Evolutionary conservation across 192 early-diverging fungal genomes (phyloP), one percentile per base, ranked within the genome.

Genomic region (Coemansia sp.): DNA sequence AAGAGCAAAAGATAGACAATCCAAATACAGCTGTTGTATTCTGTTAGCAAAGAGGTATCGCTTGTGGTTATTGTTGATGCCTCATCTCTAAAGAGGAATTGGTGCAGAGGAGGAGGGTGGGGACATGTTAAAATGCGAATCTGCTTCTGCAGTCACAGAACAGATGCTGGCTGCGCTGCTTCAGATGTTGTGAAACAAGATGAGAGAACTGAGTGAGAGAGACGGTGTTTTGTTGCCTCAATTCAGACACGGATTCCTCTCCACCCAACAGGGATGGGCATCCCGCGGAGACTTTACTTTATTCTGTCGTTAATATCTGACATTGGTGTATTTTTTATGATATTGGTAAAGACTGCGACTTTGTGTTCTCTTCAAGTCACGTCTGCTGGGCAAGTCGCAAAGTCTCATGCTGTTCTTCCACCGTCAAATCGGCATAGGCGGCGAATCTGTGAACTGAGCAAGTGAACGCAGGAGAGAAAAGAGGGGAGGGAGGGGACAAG

Each of bases 401-500:
- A 41, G 38, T 41, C 14, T 13, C 15, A 17, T 41, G 38, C 38
- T 41, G 38, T 11, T 17, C 13, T 11, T 41, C 17, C 15, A 17
- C 1, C 28, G 13, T n/a, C n/a, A n/a, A n/a, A n/a, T n/a, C 47
- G 22, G 10, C 22, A 28, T 19, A 50, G 9, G 15, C 30, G 30
- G 50, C 2, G 50, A 28, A 9, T 13, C 50, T 53, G 50, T 53
- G 50, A 53, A 53, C 50, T 53, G 28, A 0, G 50, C 50, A 6
- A 53, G 50, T 53, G 50, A 53, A 53, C 50, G n/a, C n/a, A n/a
- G n/a, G n/a, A n/a, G n/a, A n/a, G 27, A 44, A 19, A 10, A 7
- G 40, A 17, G 41, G 65, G 65, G 23, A 4, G 65, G 65, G 14
- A 5, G 36, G n/a, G 34, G 53, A 37, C 36, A 23, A 30, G 66